Base-by-base conservation (phyloP, 2,329 filamentous ascomycete genomes). In the Cyclaneusma minus region DNA sequence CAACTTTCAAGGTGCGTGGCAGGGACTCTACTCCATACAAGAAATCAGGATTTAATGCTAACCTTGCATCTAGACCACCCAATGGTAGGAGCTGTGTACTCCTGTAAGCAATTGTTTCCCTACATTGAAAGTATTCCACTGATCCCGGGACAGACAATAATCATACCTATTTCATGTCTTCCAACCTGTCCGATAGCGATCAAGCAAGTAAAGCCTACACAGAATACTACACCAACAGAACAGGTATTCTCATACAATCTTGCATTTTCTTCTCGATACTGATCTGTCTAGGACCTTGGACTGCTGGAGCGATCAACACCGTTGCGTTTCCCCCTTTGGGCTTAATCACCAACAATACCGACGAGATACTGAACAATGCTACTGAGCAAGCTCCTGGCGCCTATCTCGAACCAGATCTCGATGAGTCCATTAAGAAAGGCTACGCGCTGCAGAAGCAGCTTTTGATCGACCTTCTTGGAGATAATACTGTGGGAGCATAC, bases 1-100 rank as follows among this genome's bases (percentile, higher is more conserved):
- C 20, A 73, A 74, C 45, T 50, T 74, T 1, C 57, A 65, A 41
- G 67, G n/a, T n/a, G n/a, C n/a, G n/a, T n/a, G n/a, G n/a, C n/a
- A n/a, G n/a, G n/a, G n/a, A n/a, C n/a, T n/a, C n/a, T n/a, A n/a
- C n/a, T n/a, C n/a, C n/a, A n/a, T n/a, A n/a, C n/a, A n/a, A n/a
- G n/a, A n/a, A n/a, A n/a, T n/a, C n/a, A n/a, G n/a, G n/a, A n/a
- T n/a, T n/a, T n/a, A n/a, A n/a, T n/a, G n/a, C n/a, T n/a, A n/a
- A n/a, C n/a, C n/a, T n/a, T n/a, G n/a, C n/a, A n/a, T n/a, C n/a
- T n/a, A n/a, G n/a, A n/a, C n/a, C n/a, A n/a, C n/a, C n/a, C n/a
- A n/a, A n/a, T n/a, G n/a, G n/a, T n/a, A n/a, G 38, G 38, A 18
- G 37, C 35, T 3, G 29, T 38, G 3, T 39, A 43, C 20, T 41